phyloP scores from a whole-genome alignment of 2,329 filamentous ascomycete genomes.

The Claviceps sorghi region DNA sequence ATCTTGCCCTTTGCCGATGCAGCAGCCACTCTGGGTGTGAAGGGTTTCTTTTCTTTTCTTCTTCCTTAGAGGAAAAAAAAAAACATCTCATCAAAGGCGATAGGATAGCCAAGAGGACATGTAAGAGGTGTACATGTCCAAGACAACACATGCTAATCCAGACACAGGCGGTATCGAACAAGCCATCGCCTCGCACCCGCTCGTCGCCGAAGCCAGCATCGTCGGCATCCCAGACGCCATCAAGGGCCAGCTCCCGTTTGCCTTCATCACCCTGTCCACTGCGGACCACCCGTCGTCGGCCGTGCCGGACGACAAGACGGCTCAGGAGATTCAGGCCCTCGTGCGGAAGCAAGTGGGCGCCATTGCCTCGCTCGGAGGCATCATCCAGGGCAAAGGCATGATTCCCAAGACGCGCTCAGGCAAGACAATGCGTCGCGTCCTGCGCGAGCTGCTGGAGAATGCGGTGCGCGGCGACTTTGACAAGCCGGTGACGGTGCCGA shows the following conservation, averaged over 20 bases:
- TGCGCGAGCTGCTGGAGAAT: conserved; percentile 75
- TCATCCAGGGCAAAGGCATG: conserved; percentile 72
- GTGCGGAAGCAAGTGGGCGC: conserved; percentile 73
- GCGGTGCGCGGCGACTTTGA: conserved; percentile 59
- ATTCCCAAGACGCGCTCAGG: conserved; percentile 89
- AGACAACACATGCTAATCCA: neutral
- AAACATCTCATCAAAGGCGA: too few relatives aligned
- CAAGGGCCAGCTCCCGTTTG: conserved; percentile 86
- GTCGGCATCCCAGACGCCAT: conserved; percentile 72
- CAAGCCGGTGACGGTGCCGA: conserved; percentile 58
- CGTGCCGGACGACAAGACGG: conserved; percentile 29
- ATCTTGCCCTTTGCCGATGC: neutral
- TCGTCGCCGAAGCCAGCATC: conserved; percentile 71
- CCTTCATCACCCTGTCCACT: conserved; percentile 52
- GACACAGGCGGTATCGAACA: conserved; percentile 68
- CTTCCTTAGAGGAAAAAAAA: neutral
- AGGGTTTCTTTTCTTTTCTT: too few relatives aligned
- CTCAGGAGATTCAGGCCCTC: conserved; percentile 51
- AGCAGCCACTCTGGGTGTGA: neutral
- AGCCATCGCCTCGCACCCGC: conserved; percentile 67
- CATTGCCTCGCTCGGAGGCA: conserved; percentile 72
- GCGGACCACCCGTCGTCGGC: conserved; percentile 35
- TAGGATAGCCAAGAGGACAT: too few relatives aligned
- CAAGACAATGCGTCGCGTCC: conserved; percentile 71
- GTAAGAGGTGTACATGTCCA: too few relatives aligned